These are phyloP conservation scores for Nelumbo lutea DNA, from an alignment of 164 flowering plant genomes.

Conservation along the genomic window DNA sequence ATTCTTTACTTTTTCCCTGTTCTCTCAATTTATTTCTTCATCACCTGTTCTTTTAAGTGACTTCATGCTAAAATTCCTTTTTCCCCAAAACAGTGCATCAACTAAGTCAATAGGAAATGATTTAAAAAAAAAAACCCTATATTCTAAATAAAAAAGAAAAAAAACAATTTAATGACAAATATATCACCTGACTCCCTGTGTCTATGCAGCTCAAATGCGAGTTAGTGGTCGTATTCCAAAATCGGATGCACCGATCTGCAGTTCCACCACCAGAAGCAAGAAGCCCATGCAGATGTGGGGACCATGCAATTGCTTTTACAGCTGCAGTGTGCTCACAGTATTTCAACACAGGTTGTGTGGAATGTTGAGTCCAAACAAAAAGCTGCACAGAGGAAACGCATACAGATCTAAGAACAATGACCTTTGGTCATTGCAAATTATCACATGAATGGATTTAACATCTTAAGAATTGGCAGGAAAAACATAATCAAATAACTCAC, in stretches of 20 bases:
- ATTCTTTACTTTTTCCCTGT: no score
- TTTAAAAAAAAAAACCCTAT: not conserved
- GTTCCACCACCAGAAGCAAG: conserved; percentile 99
- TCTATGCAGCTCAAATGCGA: conserved; percentile 84
- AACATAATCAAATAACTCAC: conserved; percentile 33
- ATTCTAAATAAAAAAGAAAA: not conserved
- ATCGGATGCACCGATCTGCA: conserved; percentile 91
- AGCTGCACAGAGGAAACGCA: conserved; percentile 44
- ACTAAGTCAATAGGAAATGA: not conserved
- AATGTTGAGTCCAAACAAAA: conserved; percentile 95
- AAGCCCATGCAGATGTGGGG: conserved; percentile 93
- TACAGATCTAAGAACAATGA: not conserved
- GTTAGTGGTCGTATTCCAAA: conserved; percentile 94
- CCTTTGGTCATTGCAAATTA: not conserved
- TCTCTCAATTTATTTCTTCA: no score
- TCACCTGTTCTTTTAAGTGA: no score
- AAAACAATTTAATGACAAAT: not conserved
- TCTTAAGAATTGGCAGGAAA: conserved; percentile 3
- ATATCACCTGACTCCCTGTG: conserved; percentile 93
- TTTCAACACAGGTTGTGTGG: conserved; percentile 81
- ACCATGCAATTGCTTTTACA: conserved; percentile 99
- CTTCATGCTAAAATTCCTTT: not conserved
- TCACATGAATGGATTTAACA: not conserved
- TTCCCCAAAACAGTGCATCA: no score
- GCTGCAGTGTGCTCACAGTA: conserved; percentile 97